Evolutionary conservation across 2,329 filamentous ascomycete species (phyloP), one percentile per base, ranked within the genome.

Genomic region (Cladosporium sp.): DNA sequence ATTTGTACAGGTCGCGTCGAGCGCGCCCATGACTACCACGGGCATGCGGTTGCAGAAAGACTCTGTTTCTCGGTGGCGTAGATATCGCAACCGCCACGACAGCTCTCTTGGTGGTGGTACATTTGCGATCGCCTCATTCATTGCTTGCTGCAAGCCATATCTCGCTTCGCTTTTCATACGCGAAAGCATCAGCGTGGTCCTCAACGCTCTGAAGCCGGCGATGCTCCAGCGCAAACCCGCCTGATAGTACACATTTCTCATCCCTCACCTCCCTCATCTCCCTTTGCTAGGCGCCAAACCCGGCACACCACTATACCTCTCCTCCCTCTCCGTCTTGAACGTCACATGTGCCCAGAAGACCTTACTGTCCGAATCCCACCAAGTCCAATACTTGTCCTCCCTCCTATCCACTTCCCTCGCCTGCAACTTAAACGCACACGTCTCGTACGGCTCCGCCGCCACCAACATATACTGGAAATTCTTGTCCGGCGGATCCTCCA

Each of bases 261-360:
- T 40, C 19, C 19, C 3, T 14, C 42, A 22, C 2, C 40, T 9
- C 4, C 19, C 10, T 35, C 40, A 46, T 16, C 50, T 53, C 22
- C 34, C 50, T 43, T 43, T 46, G 13, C 43, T 46, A 37, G 43
- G 43, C 28, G 43, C 50, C 66, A 86, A 68, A 53, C 83, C 83
- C 34, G 83, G 83, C 41, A 85, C 83, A 61, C 81, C 81, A 63
- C 77, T 81, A 63, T 83, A 97, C 56, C 90, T 79, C 78, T 96
- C 92, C 73, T 97, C 93, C 58, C 93, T 83, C 77, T 98, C 93
- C 37, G 93, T 97, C 81, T 96, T 93, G 74, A 97, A 98, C 77
- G 97, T 87, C 59, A 98, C 81, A 77, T 97, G 93, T 38, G 96
- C 82, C 89, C 90, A 97, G 68, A 95, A 98, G 75, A 97, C 92